Percentiles rank a stretch among this genome's conserved stretches.
Evolutionary conservation across 2,329 filamentous ascomycete genomes (phyloP).

Genomic region (Coniochaeta ligniaria): DNA sequence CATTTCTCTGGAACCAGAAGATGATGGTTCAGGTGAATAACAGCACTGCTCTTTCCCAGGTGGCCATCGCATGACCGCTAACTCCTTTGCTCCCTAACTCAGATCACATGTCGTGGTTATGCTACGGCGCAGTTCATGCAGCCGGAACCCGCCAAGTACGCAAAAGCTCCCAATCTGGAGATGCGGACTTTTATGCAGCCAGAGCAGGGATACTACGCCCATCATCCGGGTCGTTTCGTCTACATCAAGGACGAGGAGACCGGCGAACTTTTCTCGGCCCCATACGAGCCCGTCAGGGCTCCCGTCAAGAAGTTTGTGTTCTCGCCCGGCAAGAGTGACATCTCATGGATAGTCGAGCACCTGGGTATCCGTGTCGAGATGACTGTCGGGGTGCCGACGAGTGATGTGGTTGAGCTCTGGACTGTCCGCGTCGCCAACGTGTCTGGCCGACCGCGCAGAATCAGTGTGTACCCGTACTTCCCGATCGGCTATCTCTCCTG

Average conservation of each 20-base stretch:
- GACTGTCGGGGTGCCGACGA: constrained; percentile 41
- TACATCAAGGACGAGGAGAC: constrained; percentile 51
- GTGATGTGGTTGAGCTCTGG: constrained; percentile 51
- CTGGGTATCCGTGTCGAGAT: constrained; percentile 43
- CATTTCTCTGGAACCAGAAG: constrained; percentile 52
- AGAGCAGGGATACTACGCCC: constrained; percentile 51
- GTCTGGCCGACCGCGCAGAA: constrained; percentile 32
- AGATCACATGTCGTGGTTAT: constrained; percentile 51
- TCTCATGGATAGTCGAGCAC: constrained; percentile 45
- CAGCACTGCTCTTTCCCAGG: background rate
- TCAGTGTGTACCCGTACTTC: constrained; percentile 50
- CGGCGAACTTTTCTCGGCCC: constrained; percentile 43
- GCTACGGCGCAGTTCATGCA: constrained; percentile 54
- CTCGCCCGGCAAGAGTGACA: constrained; percentile 47
- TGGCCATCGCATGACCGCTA: background rate
- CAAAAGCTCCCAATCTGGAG: constrained; percentile 50
- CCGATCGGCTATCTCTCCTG: constrained; percentile 54
- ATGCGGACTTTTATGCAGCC: constrained; percentile 55
- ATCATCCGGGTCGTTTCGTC: constrained; percentile 52
- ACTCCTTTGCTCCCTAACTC: background rate
- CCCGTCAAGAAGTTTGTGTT: constrained; percentile 41
- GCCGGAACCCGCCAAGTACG: constrained; percentile 52
- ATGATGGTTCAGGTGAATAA: constrained; percentile 43
- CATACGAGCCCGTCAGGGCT: constrained; percentile 46
- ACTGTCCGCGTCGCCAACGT: constrained; percentile 43